phyloP scores from a whole-genome alignment of 352 stramenopile genomes.

The Blastocystis sp. region DNA sequence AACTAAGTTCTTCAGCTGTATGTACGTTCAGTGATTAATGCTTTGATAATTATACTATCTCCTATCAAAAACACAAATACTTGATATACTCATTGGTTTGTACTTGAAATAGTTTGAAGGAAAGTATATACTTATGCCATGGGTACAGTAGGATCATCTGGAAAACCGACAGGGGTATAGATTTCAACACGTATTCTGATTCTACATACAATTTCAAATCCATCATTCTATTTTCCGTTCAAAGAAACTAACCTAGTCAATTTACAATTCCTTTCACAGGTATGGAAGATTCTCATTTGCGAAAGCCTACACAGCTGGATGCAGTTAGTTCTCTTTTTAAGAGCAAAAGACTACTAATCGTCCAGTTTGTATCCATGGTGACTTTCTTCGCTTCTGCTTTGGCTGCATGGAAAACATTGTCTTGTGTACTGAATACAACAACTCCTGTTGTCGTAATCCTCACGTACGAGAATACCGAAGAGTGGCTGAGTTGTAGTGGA shows the following conservation, averaged over 20 bases:
- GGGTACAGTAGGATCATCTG: too few species aligned
- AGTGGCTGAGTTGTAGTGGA: conserved; percentile 19
- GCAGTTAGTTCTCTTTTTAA: conserved; percentile 28
- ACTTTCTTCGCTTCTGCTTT: conserved; percentile 56
- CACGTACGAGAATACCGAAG: not conserved
- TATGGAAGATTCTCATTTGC: conserved; percentile 20
- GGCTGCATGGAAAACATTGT: conserved; percentile 19
- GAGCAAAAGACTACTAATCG: conserved; percentile 34
- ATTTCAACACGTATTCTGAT: too few species aligned
- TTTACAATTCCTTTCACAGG: not conserved
- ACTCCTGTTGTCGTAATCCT: conserved; percentile 66
- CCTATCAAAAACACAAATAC: too few species aligned
- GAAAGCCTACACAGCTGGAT: not conserved
- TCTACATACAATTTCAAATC: too few species aligned
- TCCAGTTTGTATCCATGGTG: conserved; percentile 31
- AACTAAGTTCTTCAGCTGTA: too few species aligned
- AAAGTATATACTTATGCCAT: too few species aligned
- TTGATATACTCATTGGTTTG: too few species aligned
- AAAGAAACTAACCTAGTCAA: not conserved
- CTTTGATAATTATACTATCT: not conserved
- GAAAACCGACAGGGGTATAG: too few species aligned
- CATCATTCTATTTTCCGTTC: too few species aligned
- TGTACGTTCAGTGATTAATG: not conserved
- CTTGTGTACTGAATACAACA: conserved; percentile 31
- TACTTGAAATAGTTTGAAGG: too few species aligned